Base-by-base conservation (phyloP, 2,329 filamentous ascomycete species). In the Claviceps sp. region DNA sequence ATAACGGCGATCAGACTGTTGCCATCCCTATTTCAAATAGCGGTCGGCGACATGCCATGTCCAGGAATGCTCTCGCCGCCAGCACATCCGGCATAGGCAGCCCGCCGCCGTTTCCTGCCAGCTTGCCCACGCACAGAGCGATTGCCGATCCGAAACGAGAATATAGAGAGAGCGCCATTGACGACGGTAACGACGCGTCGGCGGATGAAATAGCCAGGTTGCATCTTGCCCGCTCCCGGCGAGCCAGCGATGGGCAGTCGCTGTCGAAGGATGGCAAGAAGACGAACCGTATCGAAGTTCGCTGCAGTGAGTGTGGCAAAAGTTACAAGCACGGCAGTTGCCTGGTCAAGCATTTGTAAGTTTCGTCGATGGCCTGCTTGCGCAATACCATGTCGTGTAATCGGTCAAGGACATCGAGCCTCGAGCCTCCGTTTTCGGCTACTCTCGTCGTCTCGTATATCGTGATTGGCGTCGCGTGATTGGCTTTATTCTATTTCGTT, bases 271-370 rank as follows among this genome's bases (percentile, higher is more conserved):
- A 85, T 60, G 86, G 91, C 62, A 90, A 90, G 74, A 90, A 88
- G 72, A 79, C 80, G 69, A 86, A 81, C 72, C 80, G 83, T 64
- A 82, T 83, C 64, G 91, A 97, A 69, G 81, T 98, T 66, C 88
- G 86, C 71, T 98, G 93, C 75, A 88, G 95, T 67, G 91, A 90
- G 72, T 98, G 93, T 76, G 91, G 91, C 71, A 98, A 98, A 79
- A 89, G 89, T 73, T 98, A 98, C 82, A 98, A 98, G 83, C 93
- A 98, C 79, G 95, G 90, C 82, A 97, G 93, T 77, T 98, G 93
- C 82, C 82, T 98, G 77, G 94, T 88, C 69, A 98, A 97, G 82
- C 93, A 98, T 83, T 85, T 96, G 93, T 97, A 83, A 81, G 93
- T 95, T 78, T 74, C 72, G 71, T 70, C 36, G 66, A 66, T 66